Conservation (phyloP, 176 grass and related monocot species). For the maize (Zea mays) region Zm-B73-REFERENCE-NAM-5.0 NC_050101.1:104276001-104276500, state of each 20-base stretch:
- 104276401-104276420: background rate
- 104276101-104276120: slow-evolving; percentile 54
- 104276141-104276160: slow-evolving; percentile 56
- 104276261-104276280: slow-evolving; percentile 42
- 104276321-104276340: slow-evolving; percentile 53
- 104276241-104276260: background rate
- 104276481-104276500: too few relatives aligned
- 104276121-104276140: slow-evolving; percentile 51
- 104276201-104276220: slow-evolving; percentile 36
- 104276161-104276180: slow-evolving; percentile 55
- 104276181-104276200: slow-evolving; percentile 27
- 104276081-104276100: slow-evolving; percentile 46
- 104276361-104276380: background rate
- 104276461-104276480: background rate
- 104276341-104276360: background rate
- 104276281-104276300: slow-evolving; percentile 37
- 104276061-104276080: slow-evolving; percentile 20
- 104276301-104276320: slow-evolving; percentile 54
- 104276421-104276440: background rate
- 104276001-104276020: slow-evolving; percentile 37
- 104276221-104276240: background rate
- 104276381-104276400: background rate
- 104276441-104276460: background rate
- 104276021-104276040: slow-evolving; percentile 24
- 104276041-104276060: slow-evolving; percentile 3